Evolutionary conservation across 2,329 filamentous ascomycete species (phyloP).

Genomic region (Tolypocladium guangdongense): DNA sequence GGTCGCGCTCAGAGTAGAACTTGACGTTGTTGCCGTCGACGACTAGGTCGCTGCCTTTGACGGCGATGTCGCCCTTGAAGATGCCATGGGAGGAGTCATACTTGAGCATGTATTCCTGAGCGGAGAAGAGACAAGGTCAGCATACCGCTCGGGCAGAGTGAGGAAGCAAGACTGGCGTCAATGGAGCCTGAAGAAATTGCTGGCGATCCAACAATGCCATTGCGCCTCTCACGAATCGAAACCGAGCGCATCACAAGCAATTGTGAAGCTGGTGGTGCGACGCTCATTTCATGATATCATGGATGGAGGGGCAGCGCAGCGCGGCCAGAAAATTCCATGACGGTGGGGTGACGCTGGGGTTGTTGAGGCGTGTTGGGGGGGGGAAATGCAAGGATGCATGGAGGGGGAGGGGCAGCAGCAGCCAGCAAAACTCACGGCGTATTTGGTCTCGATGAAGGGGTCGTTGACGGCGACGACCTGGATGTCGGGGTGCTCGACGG

Average conservation of each 20-base stretch:
- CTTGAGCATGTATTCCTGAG: slow-evolving; percentile 98
- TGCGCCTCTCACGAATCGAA: not conserved
- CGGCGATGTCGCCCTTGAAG: slow-evolving; percentile 86
- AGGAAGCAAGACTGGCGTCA: not conserved
- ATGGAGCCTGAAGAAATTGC: not conserved
- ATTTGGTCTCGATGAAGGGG: slow-evolving; percentile 96
- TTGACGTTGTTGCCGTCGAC: slow-evolving; percentile 92
- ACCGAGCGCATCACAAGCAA: not conserved
- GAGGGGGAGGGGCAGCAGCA: slow-evolving; percentile 1
- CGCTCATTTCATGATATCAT: not conserved
- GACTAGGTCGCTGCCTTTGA: slow-evolving; percentile 59
- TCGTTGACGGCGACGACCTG: slow-evolving; percentile 97
- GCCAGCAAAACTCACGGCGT: slow-evolving; percentile 64
- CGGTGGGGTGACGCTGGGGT: not conserved
- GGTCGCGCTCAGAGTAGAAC: slow-evolving; percentile 92
- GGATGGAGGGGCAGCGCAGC: not conserved
- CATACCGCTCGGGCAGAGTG: not conserved
- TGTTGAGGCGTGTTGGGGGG: not conserved
- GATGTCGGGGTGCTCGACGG: slow-evolving; percentile 79
- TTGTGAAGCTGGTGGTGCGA: not conserved
- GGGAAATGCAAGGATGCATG: slow-evolving; percentile 1
- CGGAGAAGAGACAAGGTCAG: slow-evolving; percentile 2
- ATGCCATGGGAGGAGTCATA: slow-evolving; percentile 95
- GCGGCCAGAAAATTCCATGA: not conserved
- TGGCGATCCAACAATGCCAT: not conserved